phyloP scores from a whole-genome alignment of 257 asterid species.

The Leptodermis oblonga region DNA sequence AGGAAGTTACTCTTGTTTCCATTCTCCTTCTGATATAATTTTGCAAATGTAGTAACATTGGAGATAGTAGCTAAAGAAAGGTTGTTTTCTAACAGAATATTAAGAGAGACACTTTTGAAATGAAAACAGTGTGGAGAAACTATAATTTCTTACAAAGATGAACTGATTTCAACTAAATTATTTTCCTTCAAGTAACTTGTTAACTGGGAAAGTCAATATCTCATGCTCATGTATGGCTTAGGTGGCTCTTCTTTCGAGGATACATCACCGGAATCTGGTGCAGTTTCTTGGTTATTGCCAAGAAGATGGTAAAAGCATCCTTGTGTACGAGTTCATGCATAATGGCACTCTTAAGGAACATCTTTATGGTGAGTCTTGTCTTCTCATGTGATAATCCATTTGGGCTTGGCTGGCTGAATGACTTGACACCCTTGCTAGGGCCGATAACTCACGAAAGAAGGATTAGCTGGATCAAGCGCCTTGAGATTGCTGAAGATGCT shows the following conservation, averaged over 20 bases:
- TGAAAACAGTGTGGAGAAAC: neutral
- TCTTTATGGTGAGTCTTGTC: constrained; percentile 56
- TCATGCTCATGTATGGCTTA: constrained; percentile 26
- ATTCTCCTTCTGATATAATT: neutral
- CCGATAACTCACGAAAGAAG: constrained; percentile 61
- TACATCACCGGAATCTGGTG: constrained; percentile 94
- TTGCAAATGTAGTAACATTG: constrained; percentile 1
- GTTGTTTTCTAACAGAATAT: neutral
- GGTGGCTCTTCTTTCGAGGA: constrained; percentile 98
- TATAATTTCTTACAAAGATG: neutral
- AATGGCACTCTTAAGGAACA: constrained; percentile 93
- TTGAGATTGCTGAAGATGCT: constrained; percentile 97
- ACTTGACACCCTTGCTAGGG: constrained; percentile 36
- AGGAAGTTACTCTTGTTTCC: neutral
- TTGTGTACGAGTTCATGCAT: constrained; percentile 95
- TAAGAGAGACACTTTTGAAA: neutral
- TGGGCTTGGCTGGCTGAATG: neutral
- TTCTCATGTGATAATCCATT: neutral
- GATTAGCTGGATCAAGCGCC: constrained; percentile 84
- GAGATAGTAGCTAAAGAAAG: neutral
- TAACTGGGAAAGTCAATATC: neutral
- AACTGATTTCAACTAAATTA: neutral
- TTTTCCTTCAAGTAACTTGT: neutral
- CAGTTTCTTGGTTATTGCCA: constrained; percentile 97
- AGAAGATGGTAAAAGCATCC: constrained; percentile 87